These are phyloP conservation scores for Fusarium begoniae DNA, from an alignment of 2,329 filamentous ascomycete species.

Conservation along the genomic window DNA sequence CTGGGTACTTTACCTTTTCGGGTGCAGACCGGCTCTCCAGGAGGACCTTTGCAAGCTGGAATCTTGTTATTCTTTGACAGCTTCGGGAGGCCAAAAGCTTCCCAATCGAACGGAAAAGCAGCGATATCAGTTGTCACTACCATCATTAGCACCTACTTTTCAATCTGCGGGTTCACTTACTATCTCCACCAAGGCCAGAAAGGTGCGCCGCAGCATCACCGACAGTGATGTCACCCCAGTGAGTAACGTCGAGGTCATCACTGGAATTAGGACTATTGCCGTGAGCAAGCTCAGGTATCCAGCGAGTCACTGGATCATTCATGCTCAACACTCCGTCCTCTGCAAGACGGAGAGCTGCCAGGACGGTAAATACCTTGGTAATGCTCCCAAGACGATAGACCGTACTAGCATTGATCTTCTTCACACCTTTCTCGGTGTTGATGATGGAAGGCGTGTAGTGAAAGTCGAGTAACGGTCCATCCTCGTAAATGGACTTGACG, in stretches of 20 bases:
- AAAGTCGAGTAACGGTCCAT: background rate
- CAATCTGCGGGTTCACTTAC: background rate
- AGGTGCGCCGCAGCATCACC: background rate
- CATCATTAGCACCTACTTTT: background rate
- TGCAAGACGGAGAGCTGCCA: background rate
- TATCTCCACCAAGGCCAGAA: background rate
- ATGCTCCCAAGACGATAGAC: conserved; percentile 13
- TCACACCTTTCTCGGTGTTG: background rate
- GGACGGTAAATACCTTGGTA: background rate
- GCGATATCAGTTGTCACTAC: background rate
- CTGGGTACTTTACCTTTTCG: background rate
- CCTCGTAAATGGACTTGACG: background rate
- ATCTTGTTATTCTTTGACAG: background rate
- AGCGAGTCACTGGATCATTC: background rate
- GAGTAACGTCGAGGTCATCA: background rate
- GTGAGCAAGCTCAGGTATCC: background rate
- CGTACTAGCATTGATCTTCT: background rate
- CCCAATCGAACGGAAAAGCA: background rate
- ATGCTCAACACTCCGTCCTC: background rate
- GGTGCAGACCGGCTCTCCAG: background rate
- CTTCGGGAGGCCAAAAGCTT: background rate
- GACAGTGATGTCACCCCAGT: background rate
- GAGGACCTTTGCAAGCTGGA: background rate
- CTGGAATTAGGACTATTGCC: rapidly evolving
- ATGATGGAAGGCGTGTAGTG: background rate